Evolutionary conservation across 345 rosid genomes (phyloP), one percentile per base, ranked within the genome.

Genomic region (Theobroma cacao): DNA sequence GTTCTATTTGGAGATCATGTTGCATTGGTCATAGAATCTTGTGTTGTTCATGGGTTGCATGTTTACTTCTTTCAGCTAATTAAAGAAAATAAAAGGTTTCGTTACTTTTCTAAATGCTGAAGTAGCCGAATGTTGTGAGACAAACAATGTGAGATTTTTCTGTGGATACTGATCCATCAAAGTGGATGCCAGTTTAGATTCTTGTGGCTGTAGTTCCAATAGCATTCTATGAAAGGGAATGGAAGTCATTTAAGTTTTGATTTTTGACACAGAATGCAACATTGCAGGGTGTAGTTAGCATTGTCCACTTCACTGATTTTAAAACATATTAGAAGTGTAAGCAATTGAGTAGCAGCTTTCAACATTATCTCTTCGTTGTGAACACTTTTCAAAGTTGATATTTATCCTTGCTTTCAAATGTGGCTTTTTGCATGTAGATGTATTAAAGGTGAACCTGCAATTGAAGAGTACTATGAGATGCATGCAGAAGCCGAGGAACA

Each of bases 381-480:
- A 65, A 15, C 59, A 40, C 61, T 76, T 40, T 52, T 77, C 47
- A 50, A 60, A 28, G 20, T 62, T 65, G 40, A 48, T 63, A 62
- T n/a, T 61, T 47, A 36, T 62, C 40, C 31, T 26, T 10, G 34
- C 7, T n/a, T 62, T 62, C 76, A 71, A 56, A 55, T 79, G 73
- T 76, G 62, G 18, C 18, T 70, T 26, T 86, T 78, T 85, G 75
- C 70, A 0, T 86, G 48, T 82, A 95, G 99, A 48, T 95, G 99
- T 79, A 92, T 94, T 75, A 91, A 92, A 88, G 95, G 99, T 70
- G 97, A 91, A 87, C 94, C 99, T 0, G 88, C 91, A 76, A 94
- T 95, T 74, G 98, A 95, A 85, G 98, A 91, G 68, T 95, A 95
- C 82, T 94, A 87, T 81, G 93, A 91, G 78, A 72, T 94, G 91